Base-by-base conservation (phyloP, 495 filamentous ascomycete genomes). In the Hypoxylon fragiforme region DNA sequence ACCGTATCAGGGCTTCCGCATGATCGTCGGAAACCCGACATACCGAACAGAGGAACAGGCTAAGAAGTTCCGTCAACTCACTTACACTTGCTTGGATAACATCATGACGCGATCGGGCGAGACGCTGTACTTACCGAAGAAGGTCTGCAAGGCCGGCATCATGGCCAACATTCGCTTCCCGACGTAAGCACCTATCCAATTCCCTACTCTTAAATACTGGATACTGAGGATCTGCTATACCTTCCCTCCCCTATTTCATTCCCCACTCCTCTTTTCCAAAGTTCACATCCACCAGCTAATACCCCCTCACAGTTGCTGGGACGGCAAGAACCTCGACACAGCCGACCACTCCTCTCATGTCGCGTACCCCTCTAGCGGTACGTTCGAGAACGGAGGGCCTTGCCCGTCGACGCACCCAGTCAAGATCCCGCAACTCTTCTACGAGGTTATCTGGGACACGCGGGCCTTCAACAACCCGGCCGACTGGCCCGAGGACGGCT, bases 401-500 rank as follows among this genome's bases (percentile, higher is more conserved):
- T 73, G 70, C 59, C 70, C 70, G 16, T 57, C 60, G n/a, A 60
- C 60, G 1, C 68, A 70, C 42, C 68, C 68, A 0, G 68, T 73
- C 7, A 61, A 68, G 44, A 65, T 72, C 15, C 68, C 71, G 1
- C 71, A 72, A 45, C 44, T 71, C 4, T 72, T 72, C 57, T 70
- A 67, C 53, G 71, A 73, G 53, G 65, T 68, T 0, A 63, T 73
- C 38, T 70, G 62, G 62, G 64, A 72, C 47, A 73, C 71, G 7
- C 50, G 49, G 1, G 14, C 35, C 9, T 73, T 72, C 41, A 73
- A 70, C 55, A 57, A 70, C 54, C 67, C 70, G 11, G 67, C 74
- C 38, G 58, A 72, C 43, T 76, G 73, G 72, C 73, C 73, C 19
- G 57, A 54, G 24, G 70, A 72, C 40, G 73, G 72, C 50, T 64